Percentiles rank a stretch among this genome's conserved stretches.
phyloP scores from a whole-genome alignment of 352 stramenopile species.

The Pythium insidiosum region DNA sequence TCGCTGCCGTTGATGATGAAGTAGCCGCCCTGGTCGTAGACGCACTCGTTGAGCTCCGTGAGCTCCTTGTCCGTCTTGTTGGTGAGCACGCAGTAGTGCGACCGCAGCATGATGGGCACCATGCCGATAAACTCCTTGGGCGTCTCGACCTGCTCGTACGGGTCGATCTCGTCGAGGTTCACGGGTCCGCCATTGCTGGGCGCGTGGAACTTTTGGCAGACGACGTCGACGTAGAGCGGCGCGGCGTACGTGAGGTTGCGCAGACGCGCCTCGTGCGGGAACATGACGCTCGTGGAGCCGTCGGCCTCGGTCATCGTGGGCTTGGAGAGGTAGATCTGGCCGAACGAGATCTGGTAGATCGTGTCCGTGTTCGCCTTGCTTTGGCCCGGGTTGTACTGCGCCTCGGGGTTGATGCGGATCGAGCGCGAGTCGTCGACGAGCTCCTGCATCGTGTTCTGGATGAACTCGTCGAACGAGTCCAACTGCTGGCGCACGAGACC shows the following conservation, averaged over 20 bases:
- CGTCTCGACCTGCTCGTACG: constrained; percentile 82
- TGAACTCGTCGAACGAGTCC: constrained; percentile 99
- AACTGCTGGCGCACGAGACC: constrained; percentile 99
- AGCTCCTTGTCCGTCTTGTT: constrained; percentile 91
- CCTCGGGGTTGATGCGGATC: constrained; percentile 95
- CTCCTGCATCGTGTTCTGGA: constrained; percentile 99
- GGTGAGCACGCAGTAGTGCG: constrained; percentile 93
- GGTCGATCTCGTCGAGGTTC: constrained; percentile 82
- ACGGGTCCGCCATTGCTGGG: constrained; percentile 42
- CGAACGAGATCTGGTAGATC: constrained; percentile 96
- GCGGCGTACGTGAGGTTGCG: constrained; percentile 99
- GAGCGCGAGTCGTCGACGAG: constrained; percentile 96
- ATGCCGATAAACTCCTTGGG: constrained; percentile 96
- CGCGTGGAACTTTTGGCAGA: constrained; percentile 89
- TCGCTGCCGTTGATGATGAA: constrained; percentile 99
- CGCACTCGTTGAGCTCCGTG: constrained; percentile 96
- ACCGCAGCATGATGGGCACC: constrained; percentile 98
- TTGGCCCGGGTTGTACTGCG: constrained; percentile 94
- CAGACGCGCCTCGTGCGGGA: constrained; percentile 97
- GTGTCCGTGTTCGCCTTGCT: constrained; percentile 88
- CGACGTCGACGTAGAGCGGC: constrained; percentile 98
- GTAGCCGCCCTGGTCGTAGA: constrained; percentile 99
- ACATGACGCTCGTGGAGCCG: constrained; percentile 97
- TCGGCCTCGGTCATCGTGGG: constrained; percentile 97
- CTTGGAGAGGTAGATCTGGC: constrained; percentile 97